Conservation (phyloP, 177 flowering plant genomes). For the Vitis hybrid region DNA sequence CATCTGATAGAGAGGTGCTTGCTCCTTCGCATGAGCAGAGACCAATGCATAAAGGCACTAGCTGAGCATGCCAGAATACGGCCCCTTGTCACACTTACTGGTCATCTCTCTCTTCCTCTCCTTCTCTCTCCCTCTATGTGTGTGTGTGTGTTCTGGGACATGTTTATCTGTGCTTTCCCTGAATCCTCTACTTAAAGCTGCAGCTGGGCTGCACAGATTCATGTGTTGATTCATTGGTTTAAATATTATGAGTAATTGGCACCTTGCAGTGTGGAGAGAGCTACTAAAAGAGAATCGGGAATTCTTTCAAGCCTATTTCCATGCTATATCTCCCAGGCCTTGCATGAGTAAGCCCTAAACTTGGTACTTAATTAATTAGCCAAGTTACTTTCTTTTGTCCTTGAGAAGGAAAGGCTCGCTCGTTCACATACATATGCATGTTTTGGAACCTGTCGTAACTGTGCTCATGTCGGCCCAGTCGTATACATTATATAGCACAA, state of each 20-base stretch:
- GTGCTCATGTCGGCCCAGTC: neutral
- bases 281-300: conserved; percentile 66
- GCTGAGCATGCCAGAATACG: conserved; percentile 58
- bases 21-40: conserved; percentile 65
- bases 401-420: too few relatives aligned
- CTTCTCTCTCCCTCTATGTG: neutral
- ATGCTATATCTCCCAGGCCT: conserved; percentile 36
- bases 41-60: conserved; percentile 68
- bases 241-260: neutral
- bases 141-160: too few relatives aligned
- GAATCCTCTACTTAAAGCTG: too few relatives aligned
- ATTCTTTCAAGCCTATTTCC: conserved; percentile 66
- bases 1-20: conserved; percentile 83
- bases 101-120: conserved; percentile 22
- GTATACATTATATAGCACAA: neutral
- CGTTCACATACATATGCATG: neutral
- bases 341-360: conserved; percentile 25
- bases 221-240: neutral
- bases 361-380: neutral
- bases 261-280: conserved; percentile 75
- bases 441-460: neutral
- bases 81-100: conserved; percentile 71
- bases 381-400: too few relatives aligned
- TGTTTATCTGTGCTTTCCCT: too few relatives aligned
- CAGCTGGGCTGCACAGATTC: too few relatives aligned